Evolutionary conservation across 305 asterid genomes (phyloP).

Genomic region (Salvia sclarea): DNA sequence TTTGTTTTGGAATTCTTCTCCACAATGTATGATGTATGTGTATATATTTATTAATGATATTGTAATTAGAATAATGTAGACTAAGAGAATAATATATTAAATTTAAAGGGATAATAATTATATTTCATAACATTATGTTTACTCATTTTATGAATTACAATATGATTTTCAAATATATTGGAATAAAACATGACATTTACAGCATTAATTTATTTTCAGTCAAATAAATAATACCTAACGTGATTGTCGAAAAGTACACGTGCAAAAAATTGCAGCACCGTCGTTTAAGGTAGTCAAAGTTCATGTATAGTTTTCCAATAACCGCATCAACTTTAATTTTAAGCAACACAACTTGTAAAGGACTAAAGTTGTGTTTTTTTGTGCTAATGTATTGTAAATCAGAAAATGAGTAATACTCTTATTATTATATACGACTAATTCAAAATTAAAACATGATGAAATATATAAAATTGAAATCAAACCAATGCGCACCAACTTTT

Average conservation of each 20-base stretch:
- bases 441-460: neutral
- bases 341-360: neutral
- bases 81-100: too few relatives aligned
- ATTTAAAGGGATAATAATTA: too few relatives aligned
- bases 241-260: neutral
- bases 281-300: neutral
- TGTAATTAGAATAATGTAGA: too few relatives aligned
- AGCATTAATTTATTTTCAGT: too few relatives aligned
- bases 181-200: too few relatives aligned
- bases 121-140: too few relatives aligned
- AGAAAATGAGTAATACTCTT: neutral
- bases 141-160: neutral
- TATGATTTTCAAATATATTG: too few relatives aligned
- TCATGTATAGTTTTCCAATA: neutral
- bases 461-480: neutral
- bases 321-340: too few relatives aligned
- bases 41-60: too few relatives aligned
- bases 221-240: too few relatives aligned
- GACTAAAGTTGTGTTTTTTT: too few relatives aligned
- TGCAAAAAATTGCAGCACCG: neutral
- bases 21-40: neutral
- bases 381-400: neutral
- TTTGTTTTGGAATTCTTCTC: neutral
- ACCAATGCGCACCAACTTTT: conserved; percentile 44
- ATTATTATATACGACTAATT: too few relatives aligned